These are phyloP conservation scores for Fusarium austroafricanum DNA, from an alignment of 2,329 filamentous ascomycete species.

Conservation along the genomic window DNA sequence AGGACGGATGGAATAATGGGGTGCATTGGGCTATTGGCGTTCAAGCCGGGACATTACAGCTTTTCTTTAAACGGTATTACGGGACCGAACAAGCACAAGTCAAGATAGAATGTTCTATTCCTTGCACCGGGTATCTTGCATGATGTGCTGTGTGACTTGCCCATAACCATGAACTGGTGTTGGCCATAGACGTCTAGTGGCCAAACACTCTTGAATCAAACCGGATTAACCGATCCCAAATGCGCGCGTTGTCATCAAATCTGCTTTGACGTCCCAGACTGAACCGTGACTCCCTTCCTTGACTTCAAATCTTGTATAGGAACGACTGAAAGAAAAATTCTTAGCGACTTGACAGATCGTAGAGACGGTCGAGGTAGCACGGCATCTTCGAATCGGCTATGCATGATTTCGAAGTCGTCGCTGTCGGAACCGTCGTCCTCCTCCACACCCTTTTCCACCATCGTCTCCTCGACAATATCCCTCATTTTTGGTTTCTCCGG, in stretches of 20 bases:
- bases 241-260: not conserved
- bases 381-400: constrained; percentile 67
- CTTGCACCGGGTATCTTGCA: constrained; percentile 38
- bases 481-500: constrained; percentile 50
- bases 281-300: constrained; percentile 59
- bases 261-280: constrained; percentile 55
- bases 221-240: not conserved
- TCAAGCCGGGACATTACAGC: constrained; percentile 29
- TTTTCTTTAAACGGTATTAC: constrained; percentile 30
- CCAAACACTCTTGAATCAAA: not conserved
- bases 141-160: constrained; percentile 7
- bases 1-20: not conserved
- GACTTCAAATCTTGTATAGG: constrained; percentile 67
- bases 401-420: constrained; percentile 68
- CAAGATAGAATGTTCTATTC: constrained; percentile 30
- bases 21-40: constrained; percentile 37
- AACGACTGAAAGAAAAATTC: constrained; percentile 67
- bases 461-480: constrained; percentile 57
- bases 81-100: constrained; percentile 28
- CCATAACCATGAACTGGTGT: not conserved
- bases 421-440: constrained; percentile 49
- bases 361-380: constrained; percentile 59
- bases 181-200: constrained; percentile 18
- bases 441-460: constrained; percentile 48
- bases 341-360: constrained; percentile 65